Base-by-base conservation (phyloP, 345 rosid genomes). In the Salix arbutifolia region DNA sequence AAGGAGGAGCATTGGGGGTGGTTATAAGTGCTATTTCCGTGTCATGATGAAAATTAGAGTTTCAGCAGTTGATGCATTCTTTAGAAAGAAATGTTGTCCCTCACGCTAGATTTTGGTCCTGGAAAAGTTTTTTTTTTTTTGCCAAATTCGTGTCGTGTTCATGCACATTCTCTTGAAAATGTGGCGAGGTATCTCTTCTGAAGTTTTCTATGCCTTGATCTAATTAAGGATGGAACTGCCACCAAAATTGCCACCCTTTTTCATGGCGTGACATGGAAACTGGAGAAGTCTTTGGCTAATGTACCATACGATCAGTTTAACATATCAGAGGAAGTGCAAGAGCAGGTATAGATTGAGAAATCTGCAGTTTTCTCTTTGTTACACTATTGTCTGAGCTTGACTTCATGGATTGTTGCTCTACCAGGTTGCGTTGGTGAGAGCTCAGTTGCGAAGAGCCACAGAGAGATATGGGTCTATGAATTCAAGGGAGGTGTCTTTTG, bases 251-350 rank as follows among this genome's bases (percentile, higher is more conserved):
- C 89, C 16, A 88, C 86, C 71, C 96, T 91, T 73, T 91, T 96
- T 78, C 98, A 90, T 50, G 89, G 91, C 42, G 93, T 93, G 80
- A 91, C 97, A 0, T 87, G 92, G 92, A 91, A 93, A 80, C 79
- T 93, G 83, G 97, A 90, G 88, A 93, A 89, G 81, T 94, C 92
- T 35, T 89, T 93, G 82, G 83, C 84, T 23, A 80, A 79, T 46
- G 42, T 93, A 67, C 97, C 98, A 5, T 92, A 85, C 72, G 87
- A 90, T 79, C 88, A 73, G 31, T 89, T 91, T 66, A 87, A 90
- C 66, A 90, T 96, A 86, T 91, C 99, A 8, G 94, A 86, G 77
- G 97, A 93, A 83, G 94, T 96, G 42, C 88, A 83, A 11, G 97
- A 96, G 78, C 97, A 93, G 97, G 97, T 93, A 80, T 28, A 37